Evolutionary conservation across 1,139 yeast genomes (phyloP), one percentile per base, ranked within the genome.

Genomic region (Protomyces arabidopsidicola): DNA sequence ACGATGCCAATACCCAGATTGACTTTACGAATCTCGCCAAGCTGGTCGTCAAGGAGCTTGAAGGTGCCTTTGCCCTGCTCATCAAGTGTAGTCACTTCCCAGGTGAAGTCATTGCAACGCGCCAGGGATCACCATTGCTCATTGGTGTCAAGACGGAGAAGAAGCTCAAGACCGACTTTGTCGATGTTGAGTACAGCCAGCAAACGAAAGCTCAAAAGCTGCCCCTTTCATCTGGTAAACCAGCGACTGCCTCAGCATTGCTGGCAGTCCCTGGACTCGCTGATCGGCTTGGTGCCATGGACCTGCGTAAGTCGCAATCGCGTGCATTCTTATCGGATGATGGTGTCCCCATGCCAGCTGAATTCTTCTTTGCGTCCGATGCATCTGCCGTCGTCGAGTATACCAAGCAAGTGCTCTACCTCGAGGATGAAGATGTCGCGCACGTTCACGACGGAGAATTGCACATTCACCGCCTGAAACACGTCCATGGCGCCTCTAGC

Each of bases 381-480:
- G 97, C 98, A 45, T 89, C 98, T 34, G 91, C 98, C n/a, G 97
- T 95, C 63, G 82, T 95, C 67, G 95, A 91, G 78, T 97, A 95
- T 79, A 95, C 99, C 72, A 91, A 91, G 79, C 93, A 93, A 78
- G 98, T 95, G 45, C 82, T 95, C 71, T 93, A 88, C 78, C 82
- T 95, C 73, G 98, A 93, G 79, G 99, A 95, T 76, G 97, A 95
- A 73, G 99, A 95, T 77, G 90, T 95, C 75, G 99, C 98, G 53
- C 99, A 95, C 76, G 90, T 95, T 70, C 90, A 88, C 76, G 96
- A 91, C 73, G 99, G 99, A 75, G 98, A 93, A 79, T 83, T 95
- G 75, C 99, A 93, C 77, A 95, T 95, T 71, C 98, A 95, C 79
- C 87, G 99, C 76, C 96, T 96, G 66, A 86, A 90, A 75, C 89